Base-by-base conservation (phyloP, 2,329 filamentous ascomycete genomes). In the Talaromyces verruculosus region DNA sequence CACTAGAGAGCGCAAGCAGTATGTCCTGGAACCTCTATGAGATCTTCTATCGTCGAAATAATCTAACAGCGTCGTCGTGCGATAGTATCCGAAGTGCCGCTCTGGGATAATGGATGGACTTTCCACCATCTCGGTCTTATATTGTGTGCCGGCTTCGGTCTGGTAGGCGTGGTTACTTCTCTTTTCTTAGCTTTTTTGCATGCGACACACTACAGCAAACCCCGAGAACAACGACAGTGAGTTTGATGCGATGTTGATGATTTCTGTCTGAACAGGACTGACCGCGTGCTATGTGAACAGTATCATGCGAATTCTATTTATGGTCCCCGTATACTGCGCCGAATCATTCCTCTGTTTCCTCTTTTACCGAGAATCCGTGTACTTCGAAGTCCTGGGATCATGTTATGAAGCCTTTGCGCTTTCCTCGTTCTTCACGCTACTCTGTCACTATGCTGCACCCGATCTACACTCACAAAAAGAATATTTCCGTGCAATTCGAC, bases 371-470 rank as follows among this genome's bases (percentile, higher is more conserved):
- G 86, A 93, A 72, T 87, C 89, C 59, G 86, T 95, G 65, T 96
- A 96, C 80, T 95, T 90, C 76, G 85, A 91, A 73, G 88, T 95
- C 62, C 81, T 94, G 51, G 88, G 90, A 72, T 90, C 95, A 76
- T 94, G 91, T 79, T 96, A 96, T 77, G 92, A 96, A 80, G 91
- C 92, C 11, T 94, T 96, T 72, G 91, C 91, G 65, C 93, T 96
- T 69, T 89, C 91, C 35, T 91, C 90, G 69, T 96, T 96, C 82
- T 96, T 96, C 79, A 88, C 90, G 8, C 82, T 96, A 57, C 81
- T 96, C 73, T 95, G 91, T 76, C 86, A 92, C 73, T 95, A 95
- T 77, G 84, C 92, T 68, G 91, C 89, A 5, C 89, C 90, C 7
- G 88, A 89, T 70, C 79, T 96, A 25, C 91, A 93, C 76, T 84